phyloP scores from a whole-genome alignment of 1,284 basidiomycete species.

The Naganishia sp. region DNA sequence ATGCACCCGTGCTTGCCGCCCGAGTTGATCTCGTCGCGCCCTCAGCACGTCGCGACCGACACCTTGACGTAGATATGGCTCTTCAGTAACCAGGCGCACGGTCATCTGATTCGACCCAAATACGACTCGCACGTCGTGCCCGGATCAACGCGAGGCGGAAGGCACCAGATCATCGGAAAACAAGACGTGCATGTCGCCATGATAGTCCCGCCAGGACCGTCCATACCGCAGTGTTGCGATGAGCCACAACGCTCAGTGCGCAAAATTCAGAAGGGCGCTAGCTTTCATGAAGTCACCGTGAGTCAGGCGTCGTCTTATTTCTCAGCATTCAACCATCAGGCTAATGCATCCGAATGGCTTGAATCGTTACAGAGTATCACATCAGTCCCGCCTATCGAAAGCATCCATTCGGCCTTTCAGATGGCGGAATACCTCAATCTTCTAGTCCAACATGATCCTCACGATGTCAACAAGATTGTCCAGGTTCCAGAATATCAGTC shows the following conservation, averaged over 20 bases:
- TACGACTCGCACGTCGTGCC: too few relatives aligned
- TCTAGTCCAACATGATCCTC: constrained; percentile 79
- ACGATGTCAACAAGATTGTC: constrained; percentile 81
- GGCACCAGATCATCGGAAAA: background rate
- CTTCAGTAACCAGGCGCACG: too few relatives aligned
- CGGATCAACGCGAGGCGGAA: too few relatives aligned
- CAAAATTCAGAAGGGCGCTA: constrained; percentile 22
- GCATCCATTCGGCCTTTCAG: constrained; percentile 32
- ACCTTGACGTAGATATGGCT: too few relatives aligned
- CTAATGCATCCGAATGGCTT: background rate
- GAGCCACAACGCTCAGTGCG: background rate
- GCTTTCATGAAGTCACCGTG: constrained; percentile 27
- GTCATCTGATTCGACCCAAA: too few relatives aligned
- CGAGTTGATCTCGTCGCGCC: too few relatives aligned
- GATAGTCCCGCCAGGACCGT: constrained; percentile 8
- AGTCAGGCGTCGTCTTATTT: background rate
- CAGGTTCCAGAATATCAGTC: constrained; percentile 62
- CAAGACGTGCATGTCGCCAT: constrained; percentile 3
- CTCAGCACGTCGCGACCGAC: too few relatives aligned
- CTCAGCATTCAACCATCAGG: background rate
- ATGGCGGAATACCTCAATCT: constrained; percentile 78
- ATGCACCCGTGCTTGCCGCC: too few relatives aligned
- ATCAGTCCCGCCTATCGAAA: constrained; percentile 27
- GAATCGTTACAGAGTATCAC: background rate
- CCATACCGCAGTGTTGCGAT: background rate